These are phyloP conservation scores for Endoconidiophora laricicola DNA, from an alignment of 2,329 filamentous ascomycete genomes.

Conservation along the genomic window DNA sequence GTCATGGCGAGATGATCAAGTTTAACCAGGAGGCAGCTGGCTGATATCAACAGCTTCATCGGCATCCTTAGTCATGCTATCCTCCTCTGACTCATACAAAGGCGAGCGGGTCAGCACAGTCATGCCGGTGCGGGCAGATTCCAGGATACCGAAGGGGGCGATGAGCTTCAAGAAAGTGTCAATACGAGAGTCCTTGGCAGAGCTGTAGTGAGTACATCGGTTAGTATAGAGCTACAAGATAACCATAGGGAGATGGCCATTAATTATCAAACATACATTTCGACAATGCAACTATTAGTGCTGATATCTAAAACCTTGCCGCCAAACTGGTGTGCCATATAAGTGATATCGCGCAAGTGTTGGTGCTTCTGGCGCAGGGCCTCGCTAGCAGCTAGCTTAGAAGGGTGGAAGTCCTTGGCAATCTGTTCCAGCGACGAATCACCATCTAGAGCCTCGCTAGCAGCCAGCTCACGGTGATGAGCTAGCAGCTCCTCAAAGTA, in stretches of 20 bases:
- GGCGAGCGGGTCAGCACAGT: conserved; percentile 95
- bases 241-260: neutral
- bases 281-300: conserved; percentile 96
- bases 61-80: conserved; percentile 61
- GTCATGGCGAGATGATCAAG: conserved; percentile 1
- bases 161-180: conserved; percentile 97
- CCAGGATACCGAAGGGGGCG: conserved; percentile 84
- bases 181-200: conserved; percentile 82
- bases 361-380: conserved; percentile 93
- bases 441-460: conserved; percentile 25
- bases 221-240: conserved; percentile 15
- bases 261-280: conserved; percentile 51
- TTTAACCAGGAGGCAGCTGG: conserved; percentile 77
- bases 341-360: conserved; percentile 90
- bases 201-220: conserved; percentile 30
- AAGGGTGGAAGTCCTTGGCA: conserved; percentile 70
- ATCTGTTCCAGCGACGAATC: conserved; percentile 28
- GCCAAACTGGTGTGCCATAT: conserved; percentile 91
- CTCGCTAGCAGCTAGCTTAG: conserved; percentile 68
- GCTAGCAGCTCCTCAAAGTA: conserved; percentile 95
- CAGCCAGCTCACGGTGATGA: conserved; percentile 79
- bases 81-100: conserved; percentile 57
- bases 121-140: conserved; percentile 85
- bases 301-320: conserved; percentile 97
- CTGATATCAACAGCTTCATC: conserved; percentile 91